Evolutionary conservation across 805 yeast species (phyloP).

Genomic region (Yamadazyma paraphyllophila): DNA sequence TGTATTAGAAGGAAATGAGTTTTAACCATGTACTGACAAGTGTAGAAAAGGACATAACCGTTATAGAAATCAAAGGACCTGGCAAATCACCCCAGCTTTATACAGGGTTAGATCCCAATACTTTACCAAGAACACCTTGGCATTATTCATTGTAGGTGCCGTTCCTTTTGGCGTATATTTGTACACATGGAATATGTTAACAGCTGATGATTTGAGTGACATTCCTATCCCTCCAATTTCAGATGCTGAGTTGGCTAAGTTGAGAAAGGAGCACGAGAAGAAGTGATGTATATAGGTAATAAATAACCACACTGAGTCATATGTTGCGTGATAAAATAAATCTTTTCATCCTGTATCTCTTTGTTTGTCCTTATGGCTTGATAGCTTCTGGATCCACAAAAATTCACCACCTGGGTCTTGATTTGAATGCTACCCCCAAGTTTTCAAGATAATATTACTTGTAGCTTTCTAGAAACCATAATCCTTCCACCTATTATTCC

Average conservation of each 20-base stretch:
- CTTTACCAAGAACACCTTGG: slow-evolving; percentile 70
- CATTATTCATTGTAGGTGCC: slow-evolving; percentile 57
- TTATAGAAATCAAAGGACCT: slow-evolving; percentile 62
- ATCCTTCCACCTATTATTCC: no score
- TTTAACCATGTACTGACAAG: slow-evolving; percentile 13
- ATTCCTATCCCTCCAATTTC: slow-evolving; percentile 93
- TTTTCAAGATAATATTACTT: no score
- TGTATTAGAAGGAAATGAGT: slow-evolving; percentile 10
- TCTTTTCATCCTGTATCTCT: no score
- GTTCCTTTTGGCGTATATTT: slow-evolving; percentile 67
- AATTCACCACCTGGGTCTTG: no score
- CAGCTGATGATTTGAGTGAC: slow-evolving; percentile 80
- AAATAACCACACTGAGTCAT: no score
- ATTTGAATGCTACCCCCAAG: no score
- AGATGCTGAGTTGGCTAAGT: slow-evolving; percentile 68
- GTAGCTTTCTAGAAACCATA: no score
- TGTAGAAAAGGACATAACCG: slow-evolving; percentile 42
- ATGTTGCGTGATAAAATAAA: no score
- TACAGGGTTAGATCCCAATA: slow-evolving; percentile 86
- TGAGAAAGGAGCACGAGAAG: slow-evolving; percentile 70
- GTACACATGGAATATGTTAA: slow-evolving; percentile 62
- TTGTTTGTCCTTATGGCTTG: no score
- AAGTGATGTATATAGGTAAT: slow-evolving; percentile 20
- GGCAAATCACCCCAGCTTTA: slow-evolving; percentile 91
- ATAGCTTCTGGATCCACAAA: no score